Conservation (phyloP, 768 basidiomycete species). For the Austroboletus eburneus region DNA sequence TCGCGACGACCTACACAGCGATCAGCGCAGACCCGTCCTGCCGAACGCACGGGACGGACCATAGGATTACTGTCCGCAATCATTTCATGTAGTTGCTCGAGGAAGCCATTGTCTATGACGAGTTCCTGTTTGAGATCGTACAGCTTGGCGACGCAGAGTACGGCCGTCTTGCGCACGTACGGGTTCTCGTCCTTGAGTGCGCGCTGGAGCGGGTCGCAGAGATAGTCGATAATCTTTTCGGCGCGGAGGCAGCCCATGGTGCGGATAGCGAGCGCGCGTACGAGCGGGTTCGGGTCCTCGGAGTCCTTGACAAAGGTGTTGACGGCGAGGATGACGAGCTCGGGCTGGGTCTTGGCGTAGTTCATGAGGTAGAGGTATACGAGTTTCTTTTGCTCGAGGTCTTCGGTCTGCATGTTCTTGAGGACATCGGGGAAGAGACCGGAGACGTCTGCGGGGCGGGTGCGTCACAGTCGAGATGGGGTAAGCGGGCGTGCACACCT, state of each 20-base stretch:
- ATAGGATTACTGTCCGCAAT: slow-evolving; percentile 95
- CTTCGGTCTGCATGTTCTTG: slow-evolving; percentile 99
- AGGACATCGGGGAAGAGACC: slow-evolving; percentile 97
- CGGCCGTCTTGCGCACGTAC: slow-evolving; percentile 97
- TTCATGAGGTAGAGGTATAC: slow-evolving; percentile 99
- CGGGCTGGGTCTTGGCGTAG: slow-evolving; percentile 98
- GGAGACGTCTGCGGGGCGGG: slow-evolving; percentile 59
- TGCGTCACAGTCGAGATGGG: neutral
- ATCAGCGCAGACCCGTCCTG: neutral
- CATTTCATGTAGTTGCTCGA: slow-evolving; percentile 87
- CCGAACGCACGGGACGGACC: slow-evolving; percentile 44
- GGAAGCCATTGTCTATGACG: slow-evolving; percentile 91
- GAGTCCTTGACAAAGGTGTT: slow-evolving; percentile 99
- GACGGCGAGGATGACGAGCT: slow-evolving; percentile 97
- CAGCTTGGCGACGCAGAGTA: slow-evolving; percentile 93
- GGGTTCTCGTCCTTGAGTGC: slow-evolving; percentile 94
- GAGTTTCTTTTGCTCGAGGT: slow-evolving; percentile 99
- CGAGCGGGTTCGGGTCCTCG: slow-evolving; percentile 94
- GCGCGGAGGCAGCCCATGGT: slow-evolving; percentile 98
- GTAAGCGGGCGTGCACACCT: slow-evolving; percentile 46
- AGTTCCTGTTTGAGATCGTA: slow-evolving; percentile 96
- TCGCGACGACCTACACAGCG: slow-evolving; percentile 83
- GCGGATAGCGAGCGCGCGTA: slow-evolving; percentile 92
- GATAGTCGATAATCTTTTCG: slow-evolving; percentile 98
- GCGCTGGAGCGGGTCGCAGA: slow-evolving; percentile 92